phyloP scores from a whole-genome alignment of 2,329 filamentous ascomycete species.

The Atkinsonella hypoxylon region DNA sequence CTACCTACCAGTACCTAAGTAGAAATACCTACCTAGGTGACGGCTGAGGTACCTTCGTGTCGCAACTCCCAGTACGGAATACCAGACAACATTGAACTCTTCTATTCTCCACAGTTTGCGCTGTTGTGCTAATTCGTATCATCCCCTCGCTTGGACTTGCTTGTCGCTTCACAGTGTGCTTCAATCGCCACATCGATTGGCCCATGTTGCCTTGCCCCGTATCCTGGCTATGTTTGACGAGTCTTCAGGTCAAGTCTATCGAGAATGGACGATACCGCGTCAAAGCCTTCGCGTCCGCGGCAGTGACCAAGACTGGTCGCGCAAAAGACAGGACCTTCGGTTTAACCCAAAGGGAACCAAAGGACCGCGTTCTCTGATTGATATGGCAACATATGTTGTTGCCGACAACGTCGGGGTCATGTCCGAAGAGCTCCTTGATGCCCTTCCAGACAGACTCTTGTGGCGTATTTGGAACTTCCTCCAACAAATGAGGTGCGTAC shows the following conservation, averaged over 20 bases:
- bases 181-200: not conserved
- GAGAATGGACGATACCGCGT: constrained; percentile 24
- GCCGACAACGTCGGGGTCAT: constrained; percentile 25
- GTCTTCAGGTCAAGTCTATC: constrained; percentile 23
- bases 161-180: not conserved
- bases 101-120: no score
- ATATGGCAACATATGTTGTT: constrained; percentile 26
- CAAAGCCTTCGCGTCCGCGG: constrained; percentile 12
- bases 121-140: not conserved
- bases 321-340: constrained; percentile 17
- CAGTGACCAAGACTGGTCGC: constrained; percentile 24
- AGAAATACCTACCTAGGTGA: no score
- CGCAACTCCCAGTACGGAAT: no score
- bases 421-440: constrained; percentile 20
- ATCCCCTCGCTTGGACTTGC: not conserved
- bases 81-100: no score
- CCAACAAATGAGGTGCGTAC: constrained; percentile 25
- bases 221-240: constrained; percentile 21
- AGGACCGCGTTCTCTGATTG: constrained; percentile 25
- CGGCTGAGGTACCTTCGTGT: no score
- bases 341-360: constrained; percentile 15
- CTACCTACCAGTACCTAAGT: no score
- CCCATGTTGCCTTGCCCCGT: not conserved
- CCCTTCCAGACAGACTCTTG: constrained; percentile 22
- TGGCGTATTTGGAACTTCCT: constrained; percentile 29